A percentile compares a stretch with the other conserved stretches of the same genome.
Evolutionary conservation across 345 rosid genomes (phyloP).

Genomic region (Salix caprea): DNA sequence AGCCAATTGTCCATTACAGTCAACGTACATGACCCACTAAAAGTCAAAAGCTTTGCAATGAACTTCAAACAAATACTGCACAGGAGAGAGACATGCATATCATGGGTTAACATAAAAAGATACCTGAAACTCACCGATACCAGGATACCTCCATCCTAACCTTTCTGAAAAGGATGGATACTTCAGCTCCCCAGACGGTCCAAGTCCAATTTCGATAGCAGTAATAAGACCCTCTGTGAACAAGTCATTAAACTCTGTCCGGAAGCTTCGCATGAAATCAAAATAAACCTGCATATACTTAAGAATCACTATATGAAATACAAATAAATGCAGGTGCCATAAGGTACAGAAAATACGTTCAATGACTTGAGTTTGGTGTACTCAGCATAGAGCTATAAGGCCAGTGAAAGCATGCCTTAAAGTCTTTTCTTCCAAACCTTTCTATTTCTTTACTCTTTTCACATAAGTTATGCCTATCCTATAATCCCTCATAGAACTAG

Average conservation of each 20-base stretch:
- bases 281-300: constrained; percentile 65
- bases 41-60: background rate
- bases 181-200: constrained; percentile 82
- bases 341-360: background rate
- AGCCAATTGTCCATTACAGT: background rate
- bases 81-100: background rate
- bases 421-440: background rate
- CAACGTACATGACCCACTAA: background rate
- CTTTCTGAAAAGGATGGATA: constrained; percentile 83
- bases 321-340: background rate
- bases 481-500: background rate
- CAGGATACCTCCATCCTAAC: constrained; percentile 93
- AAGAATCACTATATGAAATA: constrained; percentile 8
- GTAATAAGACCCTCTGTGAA: constrained; percentile 63
- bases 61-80: background rate
- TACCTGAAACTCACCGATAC: constrained; percentile 99
- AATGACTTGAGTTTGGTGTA: background rate
- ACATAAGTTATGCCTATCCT: background rate
- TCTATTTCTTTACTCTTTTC: background rate
- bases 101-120: constrained; percentile 20
- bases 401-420: background rate
- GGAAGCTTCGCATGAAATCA: constrained; percentile 96
- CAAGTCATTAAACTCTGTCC: constrained; percentile 80
- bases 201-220: constrained; percentile 85
- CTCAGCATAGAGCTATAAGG: background rate